These are phyloP conservation scores for Toxicodendron radicans DNA, from an alignment of 345 rosid genomes.

Conservation along the genomic window DNA sequence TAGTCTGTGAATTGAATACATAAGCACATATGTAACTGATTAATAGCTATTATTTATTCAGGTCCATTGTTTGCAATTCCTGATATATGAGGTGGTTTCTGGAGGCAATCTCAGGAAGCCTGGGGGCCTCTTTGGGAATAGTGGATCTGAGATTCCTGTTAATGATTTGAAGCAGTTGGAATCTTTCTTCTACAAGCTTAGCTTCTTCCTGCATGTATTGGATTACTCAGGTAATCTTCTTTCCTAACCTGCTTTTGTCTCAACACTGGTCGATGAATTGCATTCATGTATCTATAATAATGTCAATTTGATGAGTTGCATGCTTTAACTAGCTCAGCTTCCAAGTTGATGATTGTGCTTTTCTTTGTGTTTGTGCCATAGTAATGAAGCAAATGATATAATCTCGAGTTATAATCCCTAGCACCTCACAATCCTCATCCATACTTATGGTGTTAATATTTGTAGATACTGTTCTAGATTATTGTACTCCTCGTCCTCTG, in stretches of 20 bases:
- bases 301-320: background rate
- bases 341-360: background rate
- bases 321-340: no score
- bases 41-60: slow-evolving; percentile 21
- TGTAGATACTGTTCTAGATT: background rate
- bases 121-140: slow-evolving; percentile 96
- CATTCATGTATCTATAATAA: background rate
- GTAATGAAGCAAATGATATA: background rate
- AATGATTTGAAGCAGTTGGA: slow-evolving; percentile 93
- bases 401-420: background rate
- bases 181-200: slow-evolving; percentile 94
- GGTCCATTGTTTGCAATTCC: slow-evolving; percentile 97
- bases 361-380: background rate
- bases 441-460: background rate
- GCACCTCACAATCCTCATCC: background rate
- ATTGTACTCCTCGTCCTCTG: background rate
- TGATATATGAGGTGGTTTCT: slow-evolving; percentile 96
- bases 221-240: slow-evolving; percentile 77
- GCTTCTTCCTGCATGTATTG: slow-evolving; percentile 94
- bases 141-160: slow-evolving; percentile 95
- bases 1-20: background rate
- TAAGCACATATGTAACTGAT: slow-evolving; percentile 1
- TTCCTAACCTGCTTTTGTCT: slow-evolving; percentile 2
- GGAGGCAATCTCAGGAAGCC: slow-evolving; percentile 99
- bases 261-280: background rate